Conservation (phyloP, 768 basidiomycete species). For the Xanthoconium stramineum region DNA sequence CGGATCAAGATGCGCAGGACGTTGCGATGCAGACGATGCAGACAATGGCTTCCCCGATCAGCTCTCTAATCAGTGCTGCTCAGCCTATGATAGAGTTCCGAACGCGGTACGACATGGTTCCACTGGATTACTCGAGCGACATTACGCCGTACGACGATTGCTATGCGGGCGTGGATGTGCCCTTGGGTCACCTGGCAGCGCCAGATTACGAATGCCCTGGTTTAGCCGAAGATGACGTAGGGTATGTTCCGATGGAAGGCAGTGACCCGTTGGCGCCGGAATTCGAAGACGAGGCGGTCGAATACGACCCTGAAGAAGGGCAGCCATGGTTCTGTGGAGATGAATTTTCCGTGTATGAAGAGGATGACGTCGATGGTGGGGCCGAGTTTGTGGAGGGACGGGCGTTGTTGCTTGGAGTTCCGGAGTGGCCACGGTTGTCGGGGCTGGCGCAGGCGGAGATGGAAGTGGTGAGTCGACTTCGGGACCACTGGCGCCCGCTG, state of each 20-base stretch:
- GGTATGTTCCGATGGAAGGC: not conserved
- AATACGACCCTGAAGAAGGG: not conserved
- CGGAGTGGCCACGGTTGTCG: conserved; percentile 12
- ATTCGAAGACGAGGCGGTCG: not conserved
- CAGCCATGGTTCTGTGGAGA: not conserved
- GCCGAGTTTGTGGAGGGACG: conserved; percentile 51
- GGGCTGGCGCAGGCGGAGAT: conserved; percentile 49
- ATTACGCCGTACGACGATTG: conserved; percentile 2
- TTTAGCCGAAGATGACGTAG: conserved; percentile 4
- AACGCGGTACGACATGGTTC: conserved; percentile 9
- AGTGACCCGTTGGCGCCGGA: conserved; percentile 3
- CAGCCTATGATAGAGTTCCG: conserved; percentile 4
- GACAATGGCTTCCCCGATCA: not conserved
- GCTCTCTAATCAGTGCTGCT: not conserved
- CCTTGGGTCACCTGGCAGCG: not conserved
- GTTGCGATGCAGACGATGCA: not conserved
- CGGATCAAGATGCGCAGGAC: not conserved
- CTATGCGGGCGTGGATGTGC: not conserved
- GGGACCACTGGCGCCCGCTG: conserved; percentile 66
- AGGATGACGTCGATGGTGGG: not conserved
- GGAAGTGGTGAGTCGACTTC: conserved; percentile 56
- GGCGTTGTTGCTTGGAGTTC: conserved; percentile 43
- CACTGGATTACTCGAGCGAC: conserved; percentile 15
- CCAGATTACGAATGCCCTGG: not conserved
- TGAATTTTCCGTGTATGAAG: not conserved